These are phyloP conservation scores for Suillus placidus DNA, from an alignment of 768 basidiomycete species.

Conservation along the genomic window DNA sequence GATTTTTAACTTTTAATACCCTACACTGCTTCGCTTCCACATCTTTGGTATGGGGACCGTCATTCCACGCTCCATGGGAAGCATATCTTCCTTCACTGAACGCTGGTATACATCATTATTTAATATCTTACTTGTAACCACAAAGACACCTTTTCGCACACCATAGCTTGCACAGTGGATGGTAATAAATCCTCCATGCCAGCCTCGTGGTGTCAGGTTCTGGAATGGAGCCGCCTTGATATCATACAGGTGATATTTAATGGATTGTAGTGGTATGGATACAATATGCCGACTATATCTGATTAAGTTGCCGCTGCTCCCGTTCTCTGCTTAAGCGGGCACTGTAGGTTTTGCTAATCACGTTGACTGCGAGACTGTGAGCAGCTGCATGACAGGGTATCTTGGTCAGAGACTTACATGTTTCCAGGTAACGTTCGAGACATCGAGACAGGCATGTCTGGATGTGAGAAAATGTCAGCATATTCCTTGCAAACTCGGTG, in stretches of 20 bases:
- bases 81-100: neutral
- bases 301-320: conserved; percentile 14
- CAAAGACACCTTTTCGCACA: neutral
- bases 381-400: conserved; percentile 17
- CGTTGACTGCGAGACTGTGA: conserved; percentile 57
- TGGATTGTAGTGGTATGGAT: neutral
- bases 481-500: neutral
- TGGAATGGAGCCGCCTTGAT: neutral
- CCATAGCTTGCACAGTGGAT: conserved; percentile 1
- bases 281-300: conserved; percentile 1
- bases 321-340: conserved; percentile 60
- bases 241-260: neutral
- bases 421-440: conserved; percentile 83
- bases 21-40: neutral
- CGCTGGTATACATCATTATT: conserved; percentile 2
- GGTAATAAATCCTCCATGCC: neutral
- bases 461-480: neutral
- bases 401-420: conserved; percentile 53
- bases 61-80: neutral
- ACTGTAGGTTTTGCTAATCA: conserved; percentile 72
- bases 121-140: conserved; percentile 7
- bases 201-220: neutral
- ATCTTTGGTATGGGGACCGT: neutral
- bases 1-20: conserved; percentile 2
- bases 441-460: conserved; percentile 79